These are phyloP conservation scores for Agarophyton chilense DNA, from an alignment of 23 red algal genomes.

Conservation along the genomic window DNA sequence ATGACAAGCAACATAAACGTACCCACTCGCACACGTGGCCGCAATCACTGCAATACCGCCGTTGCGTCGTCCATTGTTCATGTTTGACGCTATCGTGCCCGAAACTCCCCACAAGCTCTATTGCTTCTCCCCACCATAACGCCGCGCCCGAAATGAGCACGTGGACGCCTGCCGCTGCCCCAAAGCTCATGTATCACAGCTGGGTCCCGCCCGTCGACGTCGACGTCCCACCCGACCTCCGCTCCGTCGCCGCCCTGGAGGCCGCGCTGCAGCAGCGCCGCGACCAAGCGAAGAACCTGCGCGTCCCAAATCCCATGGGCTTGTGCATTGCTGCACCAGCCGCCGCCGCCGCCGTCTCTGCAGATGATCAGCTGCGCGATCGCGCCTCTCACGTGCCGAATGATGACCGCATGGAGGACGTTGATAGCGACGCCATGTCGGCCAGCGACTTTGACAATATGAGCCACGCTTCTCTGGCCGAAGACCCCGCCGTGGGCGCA, in stretches of 20 bases:
- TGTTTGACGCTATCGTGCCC: too few species aligned
- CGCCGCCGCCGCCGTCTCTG: background rate
- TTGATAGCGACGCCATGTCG: background rate
- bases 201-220: constrained; percentile 3
- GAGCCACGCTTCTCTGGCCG: background rate
- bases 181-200: background rate
- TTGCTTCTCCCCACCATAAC: background rate
- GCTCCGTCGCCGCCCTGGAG: constrained; percentile 16
- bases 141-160: constrained; percentile 10
- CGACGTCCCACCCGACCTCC: background rate
- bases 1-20: too few species aligned
- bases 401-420: background rate
- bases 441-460: background rate
- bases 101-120: too few species aligned
- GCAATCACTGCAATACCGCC: too few species aligned
- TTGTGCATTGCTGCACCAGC: background rate
- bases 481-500: background rate
- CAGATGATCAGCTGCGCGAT: too few species aligned
- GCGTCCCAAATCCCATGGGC: constrained; percentile 13
- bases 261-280: constrained; percentile 11
- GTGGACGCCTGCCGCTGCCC: constrained; percentile 14
- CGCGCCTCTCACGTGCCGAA: background rate
- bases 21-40: too few species aligned
- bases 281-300: background rate
- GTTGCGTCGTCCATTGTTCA: too few species aligned